Percentiles rank a stretch among this genome's conserved stretches.
These are phyloP conservation scores for Colletotrichum kahawae DNA, from an alignment of 2,329 filamentous ascomycete species.

Conservation along the genomic window DNA sequence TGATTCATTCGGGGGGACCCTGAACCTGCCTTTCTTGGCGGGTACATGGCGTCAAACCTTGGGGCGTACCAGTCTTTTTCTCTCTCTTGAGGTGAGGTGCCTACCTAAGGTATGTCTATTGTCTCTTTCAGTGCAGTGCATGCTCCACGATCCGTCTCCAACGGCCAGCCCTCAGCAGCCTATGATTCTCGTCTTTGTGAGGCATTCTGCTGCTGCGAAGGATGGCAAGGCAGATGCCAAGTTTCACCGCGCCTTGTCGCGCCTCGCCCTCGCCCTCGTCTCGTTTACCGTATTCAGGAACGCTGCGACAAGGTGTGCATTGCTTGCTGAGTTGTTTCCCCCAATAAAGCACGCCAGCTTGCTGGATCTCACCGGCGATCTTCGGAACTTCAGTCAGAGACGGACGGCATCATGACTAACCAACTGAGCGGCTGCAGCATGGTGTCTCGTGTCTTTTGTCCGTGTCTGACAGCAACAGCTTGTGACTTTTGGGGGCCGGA, in stretches of 20 bases:
- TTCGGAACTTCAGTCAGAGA: neutral
- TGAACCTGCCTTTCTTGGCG: slow-evolving; percentile 15
- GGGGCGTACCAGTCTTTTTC: neutral
- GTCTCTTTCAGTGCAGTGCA: neutral
- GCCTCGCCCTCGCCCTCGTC: neutral
- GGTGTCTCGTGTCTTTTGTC: neutral
- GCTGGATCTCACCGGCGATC: slow-evolving; percentile 2
- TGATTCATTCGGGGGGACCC: slow-evolving; percentile 13
- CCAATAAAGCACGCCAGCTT: neutral
- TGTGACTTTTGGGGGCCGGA: neutral
- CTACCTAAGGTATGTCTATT: too few species aligned
- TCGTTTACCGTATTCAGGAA: neutral
- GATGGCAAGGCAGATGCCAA: slow-evolving; percentile 7
- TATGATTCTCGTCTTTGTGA: neutral
- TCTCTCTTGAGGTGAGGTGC: neutral
- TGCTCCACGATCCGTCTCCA: neutral
- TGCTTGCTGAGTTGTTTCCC: neutral
- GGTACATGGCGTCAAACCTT: neutral
- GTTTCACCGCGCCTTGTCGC: neutral
- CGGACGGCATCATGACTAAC: neutral
- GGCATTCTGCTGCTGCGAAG: neutral
- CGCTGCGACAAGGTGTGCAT: neutral
- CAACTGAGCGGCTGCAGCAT: neutral
- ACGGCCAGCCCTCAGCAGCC: neutral
- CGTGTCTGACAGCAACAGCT: neutral